These are phyloP conservation scores for Chlamydomonas incerta DNA, from an alignment of 139 green algal genomes.

Conservation along the genomic window DNA sequence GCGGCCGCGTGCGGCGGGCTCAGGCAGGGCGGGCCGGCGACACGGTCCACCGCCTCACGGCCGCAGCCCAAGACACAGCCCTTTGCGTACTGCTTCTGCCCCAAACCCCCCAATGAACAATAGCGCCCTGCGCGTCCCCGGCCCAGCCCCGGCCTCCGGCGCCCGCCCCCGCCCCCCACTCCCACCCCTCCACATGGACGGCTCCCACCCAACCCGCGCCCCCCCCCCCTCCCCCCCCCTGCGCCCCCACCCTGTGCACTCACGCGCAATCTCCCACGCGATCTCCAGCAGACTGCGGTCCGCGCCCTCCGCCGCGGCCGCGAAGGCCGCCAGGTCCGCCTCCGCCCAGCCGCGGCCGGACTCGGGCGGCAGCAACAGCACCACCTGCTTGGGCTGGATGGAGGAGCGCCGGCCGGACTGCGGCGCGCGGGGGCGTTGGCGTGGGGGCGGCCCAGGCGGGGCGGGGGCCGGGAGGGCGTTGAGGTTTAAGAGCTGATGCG, in stretches of 20 bases:
- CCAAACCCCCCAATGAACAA: no score
- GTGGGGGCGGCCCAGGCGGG: background rate
- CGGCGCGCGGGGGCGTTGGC: background rate
- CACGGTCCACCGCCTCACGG: no score
- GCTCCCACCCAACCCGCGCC: background rate
- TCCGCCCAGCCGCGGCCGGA: conserved; percentile 33
- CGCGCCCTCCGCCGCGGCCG: conserved; percentile 32
- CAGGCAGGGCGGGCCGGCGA: no score
- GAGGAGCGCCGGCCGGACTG: conserved; percentile 54
- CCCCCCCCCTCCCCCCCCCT: no score
- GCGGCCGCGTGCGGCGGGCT: no score
- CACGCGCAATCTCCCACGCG: conserved; percentile 57
- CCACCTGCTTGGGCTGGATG: conserved; percentile 56
- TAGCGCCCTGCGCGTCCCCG: no score
- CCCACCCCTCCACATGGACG: no score
- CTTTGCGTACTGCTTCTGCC: no score
- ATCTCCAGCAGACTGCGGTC: conserved; percentile 61
- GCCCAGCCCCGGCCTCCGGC: no score
- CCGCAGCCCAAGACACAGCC: no score
- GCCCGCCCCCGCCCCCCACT: no score
- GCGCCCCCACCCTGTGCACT: background rate
- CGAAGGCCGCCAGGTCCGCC: conserved; percentile 48
- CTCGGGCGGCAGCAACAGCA: conserved; percentile 49
- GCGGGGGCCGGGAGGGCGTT: background rate
- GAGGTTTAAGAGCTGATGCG: no score